A percentile compares a stretch with the other conserved stretches of the same genome.
These are phyloP conservation scores for Asclepias syriaca DNA, from an alignment of 257 asterid species.

Conservation along the genomic window DNA sequence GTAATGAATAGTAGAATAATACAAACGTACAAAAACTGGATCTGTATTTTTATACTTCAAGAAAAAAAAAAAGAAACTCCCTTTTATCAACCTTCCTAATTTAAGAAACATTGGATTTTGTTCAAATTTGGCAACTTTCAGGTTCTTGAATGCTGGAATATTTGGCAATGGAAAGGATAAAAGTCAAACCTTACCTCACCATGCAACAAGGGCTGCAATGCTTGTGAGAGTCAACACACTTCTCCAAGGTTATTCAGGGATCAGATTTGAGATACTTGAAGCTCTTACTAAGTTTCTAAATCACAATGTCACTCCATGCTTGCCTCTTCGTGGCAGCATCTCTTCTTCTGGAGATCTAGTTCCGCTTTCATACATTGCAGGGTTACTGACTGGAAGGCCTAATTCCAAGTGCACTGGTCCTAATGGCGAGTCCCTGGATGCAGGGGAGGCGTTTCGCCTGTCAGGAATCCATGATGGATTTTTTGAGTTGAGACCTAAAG, in stretches of 20 bases:
- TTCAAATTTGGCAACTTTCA: neutral
- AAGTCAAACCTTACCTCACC: constrained; percentile 18
- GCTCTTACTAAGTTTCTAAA: constrained; percentile 24
- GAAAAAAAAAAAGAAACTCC: too few relatives aligned
- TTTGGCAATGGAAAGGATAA: constrained; percentile 25
- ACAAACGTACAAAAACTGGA: too few relatives aligned
- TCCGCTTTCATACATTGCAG: constrained; percentile 27
- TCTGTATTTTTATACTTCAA: too few relatives aligned
- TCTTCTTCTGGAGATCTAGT: constrained; percentile 28
- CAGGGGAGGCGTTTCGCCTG: constrained; percentile 14
- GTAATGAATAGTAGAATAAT: too few relatives aligned
- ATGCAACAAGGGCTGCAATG: constrained; percentile 30
- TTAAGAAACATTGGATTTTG: neutral
- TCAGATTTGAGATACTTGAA: constrained; percentile 28
- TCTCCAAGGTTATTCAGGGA: constrained; percentile 30
- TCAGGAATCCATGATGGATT: constrained; percentile 20
- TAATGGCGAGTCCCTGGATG: constrained; percentile 15
- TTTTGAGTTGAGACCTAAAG: constrained; percentile 29
- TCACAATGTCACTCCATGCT: constrained; percentile 20
- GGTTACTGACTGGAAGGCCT: constrained; percentile 21
- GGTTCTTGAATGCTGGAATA: constrained; percentile 33
- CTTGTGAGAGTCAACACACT: constrained; percentile 28
- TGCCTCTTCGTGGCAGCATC: constrained; percentile 30
- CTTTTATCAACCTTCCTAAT: neutral
- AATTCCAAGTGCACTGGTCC: constrained; percentile 23